Evolutionary conservation across 2,329 filamentous ascomycete species (phyloP).

Genomic region (Fusarium acutatum): DNA sequence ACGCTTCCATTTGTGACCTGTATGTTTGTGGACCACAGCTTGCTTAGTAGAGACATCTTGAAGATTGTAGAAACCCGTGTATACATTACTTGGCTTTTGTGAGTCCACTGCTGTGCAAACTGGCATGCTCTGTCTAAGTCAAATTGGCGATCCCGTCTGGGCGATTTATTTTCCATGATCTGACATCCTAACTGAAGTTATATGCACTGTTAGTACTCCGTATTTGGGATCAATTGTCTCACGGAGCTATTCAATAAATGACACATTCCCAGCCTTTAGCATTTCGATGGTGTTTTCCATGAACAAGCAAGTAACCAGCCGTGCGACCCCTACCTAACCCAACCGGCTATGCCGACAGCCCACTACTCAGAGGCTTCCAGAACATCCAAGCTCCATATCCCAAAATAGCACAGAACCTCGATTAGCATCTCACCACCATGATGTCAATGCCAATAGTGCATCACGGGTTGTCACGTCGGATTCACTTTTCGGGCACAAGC

Average conservation of each 20-base stretch:
- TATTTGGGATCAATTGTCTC: background rate
- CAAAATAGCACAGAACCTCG: slow-evolving; percentile 21
- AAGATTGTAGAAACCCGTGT: background rate
- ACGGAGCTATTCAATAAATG: background rate
- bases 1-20: background rate
- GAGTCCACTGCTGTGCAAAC: background rate
- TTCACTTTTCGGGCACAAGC: background rate
- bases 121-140: background rate
- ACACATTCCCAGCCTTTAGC: background rate
- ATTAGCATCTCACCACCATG: slow-evolving; percentile 32
- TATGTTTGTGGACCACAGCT: background rate
- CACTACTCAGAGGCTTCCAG: slow-evolving; percentile 4
- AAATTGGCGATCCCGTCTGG: background rate
- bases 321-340: slow-evolving; percentile 12
- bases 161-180: background rate
- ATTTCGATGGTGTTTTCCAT: background rate
- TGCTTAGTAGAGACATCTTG: background rate
- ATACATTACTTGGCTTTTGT: background rate
- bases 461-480: slow-evolving; percentile 1
- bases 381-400: slow-evolving; percentile 7
- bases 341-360: slow-evolving; percentile 8
- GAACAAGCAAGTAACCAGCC: background rate
- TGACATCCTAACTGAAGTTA: background rate
- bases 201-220: background rate
- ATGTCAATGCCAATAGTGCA: slow-evolving; percentile 30